phyloP scores from a whole-genome alignment of 2,329 filamentous ascomycete species.

The Paracorniculantispora psalliotae region DNA sequence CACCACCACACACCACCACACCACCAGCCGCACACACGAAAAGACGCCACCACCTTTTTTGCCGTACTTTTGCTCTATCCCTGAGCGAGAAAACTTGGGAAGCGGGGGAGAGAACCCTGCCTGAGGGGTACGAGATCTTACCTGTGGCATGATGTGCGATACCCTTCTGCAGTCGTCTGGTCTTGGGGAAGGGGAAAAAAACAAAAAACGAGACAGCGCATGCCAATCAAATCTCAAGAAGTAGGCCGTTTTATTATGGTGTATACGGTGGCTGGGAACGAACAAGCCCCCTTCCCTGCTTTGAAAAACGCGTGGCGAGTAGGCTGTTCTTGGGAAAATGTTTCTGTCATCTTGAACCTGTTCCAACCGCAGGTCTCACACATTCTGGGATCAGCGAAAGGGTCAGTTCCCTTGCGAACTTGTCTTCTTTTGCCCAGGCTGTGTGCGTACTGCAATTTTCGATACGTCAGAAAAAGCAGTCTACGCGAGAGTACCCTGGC shows the following conservation, averaged over 20 bases:
- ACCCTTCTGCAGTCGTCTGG: not conserved
- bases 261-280: not conserved
- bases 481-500: too few relatives aligned
- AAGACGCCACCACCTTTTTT: not conserved
- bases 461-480: too few relatives aligned
- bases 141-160: not conserved
- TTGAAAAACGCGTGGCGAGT: not conserved
- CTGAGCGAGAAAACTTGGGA: not conserved
- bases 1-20: not conserved
- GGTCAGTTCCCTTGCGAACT: not conserved
- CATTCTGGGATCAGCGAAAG: not conserved
- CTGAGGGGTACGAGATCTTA: not conserved
- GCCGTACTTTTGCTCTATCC: not conserved
- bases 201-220: not conserved
- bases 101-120: not conserved
- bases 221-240: not conserved
- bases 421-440: too few relatives aligned
- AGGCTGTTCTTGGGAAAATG: not conserved
- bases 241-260: not conserved
- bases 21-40: not conserved
- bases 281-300: not conserved
- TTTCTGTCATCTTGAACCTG: not conserved
- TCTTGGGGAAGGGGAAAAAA: too few relatives aligned
- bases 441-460: not conserved
- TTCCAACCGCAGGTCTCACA: not conserved